These are phyloP conservation scores for Fusarium domesticum DNA, from an alignment of 2,329 filamentous ascomycete species.

Conservation along the genomic window DNA sequence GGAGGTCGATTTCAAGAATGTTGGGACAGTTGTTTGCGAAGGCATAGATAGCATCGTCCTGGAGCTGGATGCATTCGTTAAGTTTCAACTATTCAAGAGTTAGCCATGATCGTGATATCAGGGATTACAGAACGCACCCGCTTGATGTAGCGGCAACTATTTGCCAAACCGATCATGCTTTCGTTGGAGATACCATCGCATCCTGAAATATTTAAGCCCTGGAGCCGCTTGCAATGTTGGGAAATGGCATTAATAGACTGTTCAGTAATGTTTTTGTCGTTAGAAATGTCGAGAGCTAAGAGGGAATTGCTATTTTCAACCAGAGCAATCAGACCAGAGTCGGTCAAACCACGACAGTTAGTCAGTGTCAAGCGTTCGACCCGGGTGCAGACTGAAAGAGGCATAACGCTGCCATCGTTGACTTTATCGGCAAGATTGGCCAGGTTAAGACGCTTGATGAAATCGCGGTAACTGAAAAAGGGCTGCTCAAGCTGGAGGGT, in stretches of 20 bases:
- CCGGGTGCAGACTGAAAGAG: slow-evolving; percentile 80
- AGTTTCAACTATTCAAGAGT: slow-evolving; percentile 69
- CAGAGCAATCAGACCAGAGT: slow-evolving; percentile 76
- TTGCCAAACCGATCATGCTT: slow-evolving; percentile 75
- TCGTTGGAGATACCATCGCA: slow-evolving; percentile 84
- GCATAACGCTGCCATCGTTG: slow-evolving; percentile 84
- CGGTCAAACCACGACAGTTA: slow-evolving; percentile 80
- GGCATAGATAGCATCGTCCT: slow-evolving; percentile 75
- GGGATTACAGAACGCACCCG: slow-evolving; percentile 52
- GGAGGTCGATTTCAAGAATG: slow-evolving; percentile 93
- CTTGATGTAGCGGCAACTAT: slow-evolving; percentile 83
- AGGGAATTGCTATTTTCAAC: slow-evolving; percentile 76
- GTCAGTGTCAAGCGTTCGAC: slow-evolving; percentile 92
- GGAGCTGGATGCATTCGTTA: slow-evolving; percentile 84
- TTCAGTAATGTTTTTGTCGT: slow-evolving; percentile 80
- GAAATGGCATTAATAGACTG: slow-evolving; percentile 74
- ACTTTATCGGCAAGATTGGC: slow-evolving; percentile 71
- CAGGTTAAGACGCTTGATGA: slow-evolving; percentile 89
- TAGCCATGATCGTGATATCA: slow-evolving; percentile 3
- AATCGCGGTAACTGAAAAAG: slow-evolving; percentile 84
- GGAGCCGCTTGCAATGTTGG: slow-evolving; percentile 76
- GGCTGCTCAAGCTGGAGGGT: slow-evolving; percentile 71
- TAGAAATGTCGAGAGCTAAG: slow-evolving; percentile 86
- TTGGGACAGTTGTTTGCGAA: slow-evolving; percentile 88
- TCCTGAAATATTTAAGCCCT: slow-evolving; percentile 88